Evolutionary conservation across 768 basidiomycete species (phyloP).

Genomic region (Tylopilus plumbeoviolaceoides): DNA sequence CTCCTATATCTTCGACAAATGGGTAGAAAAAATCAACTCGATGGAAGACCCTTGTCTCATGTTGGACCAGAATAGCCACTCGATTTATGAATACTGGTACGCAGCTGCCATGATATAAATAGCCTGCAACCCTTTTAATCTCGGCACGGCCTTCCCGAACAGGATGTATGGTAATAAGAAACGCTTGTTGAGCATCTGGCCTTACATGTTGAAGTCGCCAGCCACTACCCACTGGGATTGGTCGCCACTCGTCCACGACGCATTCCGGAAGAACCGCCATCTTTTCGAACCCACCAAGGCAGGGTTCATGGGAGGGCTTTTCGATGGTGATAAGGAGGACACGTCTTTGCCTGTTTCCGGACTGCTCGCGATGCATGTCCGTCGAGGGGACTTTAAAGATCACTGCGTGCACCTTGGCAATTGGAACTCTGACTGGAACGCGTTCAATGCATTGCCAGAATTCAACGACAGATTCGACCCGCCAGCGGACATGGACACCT

Average conservation of each 20-base stretch:
- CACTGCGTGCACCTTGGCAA: constrained; percentile 42
- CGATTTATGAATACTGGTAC: constrained; percentile 37
- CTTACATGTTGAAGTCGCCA: constrained; percentile 31
- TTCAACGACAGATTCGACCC: constrained; percentile 36
- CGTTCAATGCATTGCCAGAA: constrained; percentile 43
- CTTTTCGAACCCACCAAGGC: constrained; percentile 15
- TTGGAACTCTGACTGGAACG: constrained; percentile 36
- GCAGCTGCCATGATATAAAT: constrained; percentile 1
- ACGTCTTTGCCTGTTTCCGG: constrained; percentile 30
- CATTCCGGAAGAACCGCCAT: constrained; percentile 30
- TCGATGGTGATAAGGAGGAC: neutral
- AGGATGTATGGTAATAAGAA: constrained; percentile 33
- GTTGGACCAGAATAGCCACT: constrained; percentile 21
- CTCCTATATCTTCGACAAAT: constrained; percentile 32
- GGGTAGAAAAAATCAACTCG: constrained; percentile 33
- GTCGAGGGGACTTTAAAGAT: constrained; percentile 45
- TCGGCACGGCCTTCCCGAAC: neutral
- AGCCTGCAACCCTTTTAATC: neutral
- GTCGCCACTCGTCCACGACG: constrained; percentile 34
- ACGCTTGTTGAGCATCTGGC: constrained; percentile 35
- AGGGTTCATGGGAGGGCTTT: neutral
- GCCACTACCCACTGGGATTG: constrained; percentile 35
- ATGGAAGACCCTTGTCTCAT: constrained; percentile 40
- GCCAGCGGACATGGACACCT: constrained; percentile 27
- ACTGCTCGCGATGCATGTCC: constrained; percentile 48